Conservation (phyloP, 208 protist genomes). For the Trypanosoma grayi region DNA sequence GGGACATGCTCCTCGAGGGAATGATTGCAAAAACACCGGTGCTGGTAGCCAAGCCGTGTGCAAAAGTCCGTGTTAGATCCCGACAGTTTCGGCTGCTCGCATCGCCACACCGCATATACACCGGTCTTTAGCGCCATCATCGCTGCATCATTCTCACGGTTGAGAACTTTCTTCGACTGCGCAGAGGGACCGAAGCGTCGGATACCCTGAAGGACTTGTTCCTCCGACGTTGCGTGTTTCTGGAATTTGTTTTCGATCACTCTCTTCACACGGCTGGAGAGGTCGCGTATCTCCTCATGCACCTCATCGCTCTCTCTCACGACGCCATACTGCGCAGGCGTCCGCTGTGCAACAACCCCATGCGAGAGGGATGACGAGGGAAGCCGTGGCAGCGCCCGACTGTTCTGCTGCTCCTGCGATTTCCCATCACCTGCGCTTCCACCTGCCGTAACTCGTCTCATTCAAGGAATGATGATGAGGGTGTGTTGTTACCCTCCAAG, state of each 20-base stretch:
- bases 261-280: slow-evolving; percentile 40
- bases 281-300: slow-evolving; percentile 70
- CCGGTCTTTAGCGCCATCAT: slow-evolving; percentile 56
- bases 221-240: slow-evolving; percentile 56
- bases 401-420: too few species aligned
- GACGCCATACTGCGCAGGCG: slow-evolving; percentile 37
- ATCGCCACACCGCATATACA: slow-evolving; percentile 81
- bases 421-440: too few species aligned
- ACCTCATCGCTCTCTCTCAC: slow-evolving; percentile 62
- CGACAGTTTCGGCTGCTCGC: slow-evolving; percentile 35
- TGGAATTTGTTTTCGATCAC: slow-evolving; percentile 53
- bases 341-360: not conserved
- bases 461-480: too few species aligned
- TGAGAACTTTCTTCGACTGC: slow-evolving; percentile 58
- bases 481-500: too few species aligned
- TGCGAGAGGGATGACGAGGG: not conserved
- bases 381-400: not conserved
- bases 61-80: slow-evolving; percentile 79
- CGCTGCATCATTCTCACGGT: slow-evolving; percentile 78
- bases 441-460: not conserved
- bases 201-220: slow-evolving; percentile 64
- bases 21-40: slow-evolving; percentile 84
- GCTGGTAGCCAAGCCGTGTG: slow-evolving; percentile 58
- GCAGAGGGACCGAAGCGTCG: slow-evolving; percentile 72
- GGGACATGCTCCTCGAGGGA: slow-evolving; percentile 37